phyloP scores from a whole-genome alignment of 345 rosid species.

The Angophora floribunda region DNA sequence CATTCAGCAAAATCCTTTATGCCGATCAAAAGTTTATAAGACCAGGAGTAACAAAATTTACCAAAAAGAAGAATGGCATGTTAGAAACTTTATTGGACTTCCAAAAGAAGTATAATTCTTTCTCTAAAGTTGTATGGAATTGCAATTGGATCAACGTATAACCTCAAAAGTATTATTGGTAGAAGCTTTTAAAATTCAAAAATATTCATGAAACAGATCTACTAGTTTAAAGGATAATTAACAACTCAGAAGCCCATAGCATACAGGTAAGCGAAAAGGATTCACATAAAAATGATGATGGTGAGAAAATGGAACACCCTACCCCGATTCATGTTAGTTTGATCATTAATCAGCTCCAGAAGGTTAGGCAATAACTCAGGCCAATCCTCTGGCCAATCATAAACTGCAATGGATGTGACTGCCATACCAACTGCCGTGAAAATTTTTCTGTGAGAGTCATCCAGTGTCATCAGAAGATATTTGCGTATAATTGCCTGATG shows the following conservation, averaged over 20 bases:
- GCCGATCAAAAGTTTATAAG: not conserved
- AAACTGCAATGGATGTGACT: conserved; percentile 59
- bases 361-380: conserved; percentile 75
- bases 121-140: not conserved
- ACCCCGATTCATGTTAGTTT: conserved; percentile 60
- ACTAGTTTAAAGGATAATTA: not conserved
- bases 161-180: not conserved
- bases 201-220: not conserved
- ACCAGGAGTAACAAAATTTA: not conserved
- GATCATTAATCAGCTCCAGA: conserved; percentile 57
- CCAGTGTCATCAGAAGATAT: conserved; percentile 59
- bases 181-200: not conserved
- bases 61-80: not conserved
- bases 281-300: not conserved
- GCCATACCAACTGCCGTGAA: conserved; percentile 89
- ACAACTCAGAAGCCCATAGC: not conserved
- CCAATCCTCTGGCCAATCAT: conserved; percentile 98
- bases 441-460: conserved; percentile 70
- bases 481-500: conserved; percentile 66
- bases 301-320: not conserved
- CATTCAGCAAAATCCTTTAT: conserved; percentile 3
- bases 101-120: not conserved
- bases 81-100: not conserved
- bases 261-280: not conserved
- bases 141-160: not conserved